These are phyloP conservation scores for Beauveria sp. DNA, from an alignment of 2,329 filamentous ascomycete species.

Conservation along the genomic window DNA sequence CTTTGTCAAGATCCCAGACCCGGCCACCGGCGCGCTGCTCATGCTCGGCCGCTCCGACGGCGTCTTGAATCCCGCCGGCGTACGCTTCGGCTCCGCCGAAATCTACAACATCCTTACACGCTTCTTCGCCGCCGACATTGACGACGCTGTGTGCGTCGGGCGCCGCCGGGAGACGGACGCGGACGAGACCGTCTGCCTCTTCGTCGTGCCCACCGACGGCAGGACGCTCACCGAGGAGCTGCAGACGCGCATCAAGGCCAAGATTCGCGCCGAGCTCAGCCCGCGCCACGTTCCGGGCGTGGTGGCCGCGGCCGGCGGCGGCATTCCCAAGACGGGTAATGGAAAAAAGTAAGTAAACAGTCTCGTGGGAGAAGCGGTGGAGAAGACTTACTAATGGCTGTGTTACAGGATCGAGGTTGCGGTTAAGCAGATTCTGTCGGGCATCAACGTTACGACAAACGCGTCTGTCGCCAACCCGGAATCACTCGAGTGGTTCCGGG, in stretches of 20 bases:
- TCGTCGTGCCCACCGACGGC: constrained; percentile 66
- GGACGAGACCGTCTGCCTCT: constrained; percentile 84
- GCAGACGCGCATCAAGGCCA: constrained; percentile 53
- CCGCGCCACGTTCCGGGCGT: constrained; percentile 83
- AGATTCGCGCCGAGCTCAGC: constrained; percentile 71
- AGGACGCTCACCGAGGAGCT: constrained; percentile 52
- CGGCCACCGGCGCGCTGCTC: constrained; percentile 65
- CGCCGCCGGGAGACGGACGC: constrained; percentile 61
- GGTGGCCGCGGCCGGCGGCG: constrained; percentile 67
- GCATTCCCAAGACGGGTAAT: constrained; percentile 87
- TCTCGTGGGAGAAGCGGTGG: background rate
- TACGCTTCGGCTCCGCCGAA: constrained; percentile 88
- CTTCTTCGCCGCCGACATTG: constrained; percentile 69
- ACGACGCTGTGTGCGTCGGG: constrained; percentile 84
- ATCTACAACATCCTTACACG: constrained; percentile 92
- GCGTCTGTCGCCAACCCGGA: constrained; percentile 90
- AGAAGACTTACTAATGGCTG: constrained; percentile 12
- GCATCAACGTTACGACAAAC: constrained; percentile 77
- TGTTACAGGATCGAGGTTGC: constrained; percentile 72
- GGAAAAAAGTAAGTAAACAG: constrained; percentile 73
- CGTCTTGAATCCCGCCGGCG: constrained; percentile 84
- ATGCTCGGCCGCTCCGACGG: constrained; percentile 94
- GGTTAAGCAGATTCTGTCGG: constrained; percentile 92
- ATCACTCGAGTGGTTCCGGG: constrained; percentile 79
- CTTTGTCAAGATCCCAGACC: constrained; percentile 64